Base-by-base conservation (phyloP, 164 flowering plant genomes). In the Magnolia officinalis region DNA sequence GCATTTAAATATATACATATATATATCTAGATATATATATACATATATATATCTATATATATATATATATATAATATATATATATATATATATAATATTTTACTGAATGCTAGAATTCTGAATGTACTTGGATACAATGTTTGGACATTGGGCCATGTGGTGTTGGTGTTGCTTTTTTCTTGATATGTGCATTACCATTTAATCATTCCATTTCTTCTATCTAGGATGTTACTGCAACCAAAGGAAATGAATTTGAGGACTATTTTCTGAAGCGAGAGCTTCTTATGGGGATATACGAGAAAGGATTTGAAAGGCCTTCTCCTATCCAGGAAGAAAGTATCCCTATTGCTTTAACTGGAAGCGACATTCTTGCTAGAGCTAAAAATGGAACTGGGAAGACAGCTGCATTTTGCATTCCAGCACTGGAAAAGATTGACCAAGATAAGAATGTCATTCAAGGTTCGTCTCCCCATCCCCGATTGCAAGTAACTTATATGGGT, bases 361-460 rank as follows among this genome's bases (percentile, higher is more conserved):
- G 99, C 79, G 98, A 96, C 81, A 94, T 96, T 84, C 95, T 96
- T 85, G 99, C 99, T 45, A 85, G 99, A 84, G 99, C 99, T 26
- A 96, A 96, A 80, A 96, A 96, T 86, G 99, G 99, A 68, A 96
- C 99, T 20, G 99, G 99, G 71, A 96, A 96, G 87, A 96, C 99
- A 7, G 99, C 97, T 73, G 98, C 99, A 76, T 96, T 96, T 80
- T 94, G 99, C 85, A 87, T 96, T 84, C 99, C 99, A 70, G 99
- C 98, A 31, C 83, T 96, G 83, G 99, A 96, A 85, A 96, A 91
- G 80, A 94, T 94, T 84, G 99, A 96, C 86, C 98, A 87, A 84
- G 95, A 94, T 75, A 89, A 88, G 78, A 96, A 94, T 86, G 90
- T 86, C 45, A 96, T 96, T 87, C 99, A 96, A 94, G 99, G 99